A percentile compares a stretch with the other conserved stretches of the same genome.
Evolutionary conservation across 805 yeast genomes (phyloP).

Genomic region (Cyberlindnera xylosilytica): DNA sequence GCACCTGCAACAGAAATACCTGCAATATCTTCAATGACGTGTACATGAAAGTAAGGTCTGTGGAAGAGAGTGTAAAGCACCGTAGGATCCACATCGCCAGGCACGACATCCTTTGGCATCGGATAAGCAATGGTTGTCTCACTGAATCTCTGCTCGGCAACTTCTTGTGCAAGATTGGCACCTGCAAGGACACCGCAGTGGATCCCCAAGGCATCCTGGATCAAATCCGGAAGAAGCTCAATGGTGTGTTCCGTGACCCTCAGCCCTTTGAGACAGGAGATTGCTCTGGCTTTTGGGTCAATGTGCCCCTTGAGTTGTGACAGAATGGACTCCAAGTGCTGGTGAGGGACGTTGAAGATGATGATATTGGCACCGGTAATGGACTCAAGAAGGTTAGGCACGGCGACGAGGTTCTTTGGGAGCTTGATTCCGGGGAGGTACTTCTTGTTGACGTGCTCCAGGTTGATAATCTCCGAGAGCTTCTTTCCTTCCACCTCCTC

Average conservation of each 20-base stretch:
- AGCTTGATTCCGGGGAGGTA: slow-evolving; percentile 81
- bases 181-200: slow-evolving; percentile 95
- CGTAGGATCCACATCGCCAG: slow-evolving; percentile 70
- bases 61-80: slow-evolving; percentile 82
- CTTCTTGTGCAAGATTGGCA: slow-evolving; percentile 94
- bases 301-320: slow-evolving; percentile 72
- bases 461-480: slow-evolving; percentile 83
- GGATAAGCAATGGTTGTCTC: slow-evolving; percentile 96
- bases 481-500: slow-evolving; percentile 71
- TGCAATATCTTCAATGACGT: slow-evolving; percentile 84
- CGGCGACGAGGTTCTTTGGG: slow-evolving; percentile 79
- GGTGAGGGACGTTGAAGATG: slow-evolving; percentile 94
- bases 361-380: slow-evolving; percentile 77
- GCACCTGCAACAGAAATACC: slow-evolving; percentile 97
- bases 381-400: slow-evolving; percentile 71
- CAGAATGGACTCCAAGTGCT: slow-evolving; percentile 75
- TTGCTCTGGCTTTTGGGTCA: slow-evolving; percentile 68
- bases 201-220: slow-evolving; percentile 72
- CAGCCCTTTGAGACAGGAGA: slow-evolving; percentile 91
- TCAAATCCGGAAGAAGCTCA: slow-evolving; percentile 69
- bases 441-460: slow-evolving; percentile 84
- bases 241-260: slow-evolving; percentile 81
- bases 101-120: slow-evolving; percentile 60
- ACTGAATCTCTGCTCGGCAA: slow-evolving; percentile 89
- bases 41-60: slow-evolving; percentile 94